Evolutionary conservation across 257 asterid species (phyloP).

Genomic region (Solanum microdontum): DNA sequence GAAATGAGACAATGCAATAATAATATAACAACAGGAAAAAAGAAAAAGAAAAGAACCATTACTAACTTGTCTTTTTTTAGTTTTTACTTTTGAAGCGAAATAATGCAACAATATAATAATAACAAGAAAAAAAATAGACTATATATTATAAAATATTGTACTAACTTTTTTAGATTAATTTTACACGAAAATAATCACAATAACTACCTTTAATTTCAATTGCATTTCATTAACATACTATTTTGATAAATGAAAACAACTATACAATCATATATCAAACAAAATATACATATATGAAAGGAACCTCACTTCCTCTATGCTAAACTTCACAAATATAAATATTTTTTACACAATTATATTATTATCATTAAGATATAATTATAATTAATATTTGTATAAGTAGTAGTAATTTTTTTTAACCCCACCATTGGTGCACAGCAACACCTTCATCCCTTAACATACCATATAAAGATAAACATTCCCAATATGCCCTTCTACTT

Average conservation of each 20-base stretch:
- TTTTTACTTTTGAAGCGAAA: too few species aligned
- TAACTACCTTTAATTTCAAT: background rate
- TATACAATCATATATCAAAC: background rate
- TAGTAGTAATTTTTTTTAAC: slow-evolving; percentile 3
- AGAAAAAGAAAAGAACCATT: too few species aligned
- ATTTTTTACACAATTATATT: background rate
- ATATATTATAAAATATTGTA: background rate
- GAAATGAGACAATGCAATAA: too few species aligned
- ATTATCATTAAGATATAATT: background rate
- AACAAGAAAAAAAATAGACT: background rate
- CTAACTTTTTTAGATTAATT: background rate
- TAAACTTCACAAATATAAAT: background rate
- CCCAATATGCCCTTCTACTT: slow-evolving; percentile 72
- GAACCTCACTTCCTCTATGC: background rate
- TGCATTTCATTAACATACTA: background rate
- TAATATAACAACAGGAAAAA: too few species aligned
- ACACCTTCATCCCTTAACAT: slow-evolving; percentile 63
- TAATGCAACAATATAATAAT: background rate
- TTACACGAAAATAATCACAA: background rate
- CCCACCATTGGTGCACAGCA: slow-evolving; percentile 95
- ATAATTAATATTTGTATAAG: background rate
- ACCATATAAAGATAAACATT: slow-evolving; percentile 72
- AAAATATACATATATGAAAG: background rate
- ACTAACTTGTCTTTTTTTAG: too few species aligned
- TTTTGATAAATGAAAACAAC: background rate